Evolutionary conservation across 768 basidiomycete species (phyloP).

Genomic region (Stropharia rugosoannulata): DNA sequence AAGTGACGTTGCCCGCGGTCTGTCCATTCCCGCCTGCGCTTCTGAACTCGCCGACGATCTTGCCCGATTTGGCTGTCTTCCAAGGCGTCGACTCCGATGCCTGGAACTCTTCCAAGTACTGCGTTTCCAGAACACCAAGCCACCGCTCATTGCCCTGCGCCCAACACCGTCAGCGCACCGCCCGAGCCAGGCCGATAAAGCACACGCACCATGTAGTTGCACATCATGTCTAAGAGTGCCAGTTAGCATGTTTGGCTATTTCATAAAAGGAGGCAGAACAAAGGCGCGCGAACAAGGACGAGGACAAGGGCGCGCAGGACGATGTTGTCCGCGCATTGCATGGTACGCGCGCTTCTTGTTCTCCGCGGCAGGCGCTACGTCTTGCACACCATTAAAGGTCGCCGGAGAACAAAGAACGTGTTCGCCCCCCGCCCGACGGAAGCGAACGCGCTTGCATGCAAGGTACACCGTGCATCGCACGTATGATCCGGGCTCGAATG

Average conservation of each 20-base stretch:
- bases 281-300: too few species aligned
- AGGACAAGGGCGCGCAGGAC: background rate
- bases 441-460: conserved; percentile 2
- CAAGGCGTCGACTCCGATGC: conserved; percentile 51
- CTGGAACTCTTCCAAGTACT: conserved; percentile 62
- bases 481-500: conserved; percentile 1
- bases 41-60: conserved; percentile 66
- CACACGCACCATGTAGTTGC: conserved; percentile 69
- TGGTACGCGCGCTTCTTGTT: conserved; percentile 4
- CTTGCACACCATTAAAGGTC: conserved; percentile 16
- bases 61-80: conserved; percentile 50
- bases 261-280: background rate
- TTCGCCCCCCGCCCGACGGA: conserved; percentile 1
- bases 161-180: background rate
- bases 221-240: conserved; percentile 69
- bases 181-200: background rate
- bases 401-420: conserved; percentile 2
- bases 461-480: conserved; percentile 5
- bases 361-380: conserved; percentile 9
- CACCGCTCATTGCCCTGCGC: conserved; percentile 76
- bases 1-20: conserved; percentile 83
- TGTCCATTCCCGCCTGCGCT: conserved; percentile 63
- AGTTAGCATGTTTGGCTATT: conserved; percentile 16
- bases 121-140: conserved; percentile 61
- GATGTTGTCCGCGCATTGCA: conserved; percentile 8